Evolutionary conservation across 306 rosid genomes (phyloP).

Genomic region (Vigna reflexopilosa): DNA sequence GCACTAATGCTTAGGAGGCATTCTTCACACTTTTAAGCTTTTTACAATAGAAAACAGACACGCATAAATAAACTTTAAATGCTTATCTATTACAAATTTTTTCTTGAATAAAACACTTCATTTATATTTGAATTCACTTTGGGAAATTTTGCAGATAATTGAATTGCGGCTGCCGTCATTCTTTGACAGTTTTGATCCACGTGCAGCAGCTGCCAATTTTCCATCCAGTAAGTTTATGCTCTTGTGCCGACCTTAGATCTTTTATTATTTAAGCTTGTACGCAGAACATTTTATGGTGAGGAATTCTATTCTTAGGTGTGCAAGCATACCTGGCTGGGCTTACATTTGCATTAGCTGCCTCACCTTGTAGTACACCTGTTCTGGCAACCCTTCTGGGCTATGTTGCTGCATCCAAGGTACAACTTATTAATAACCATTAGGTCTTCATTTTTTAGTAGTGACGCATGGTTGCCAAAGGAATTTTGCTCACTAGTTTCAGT

Average conservation of each 20-base stretch:
- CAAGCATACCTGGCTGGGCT: constrained; percentile 98
- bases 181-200: constrained; percentile 88
- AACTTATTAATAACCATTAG: constrained; percentile 27
- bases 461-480: constrained; percentile 15
- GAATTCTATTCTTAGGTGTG: constrained; percentile 64
- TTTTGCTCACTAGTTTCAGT: not conserved
- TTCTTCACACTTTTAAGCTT: not conserved
- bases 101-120: not conserved
- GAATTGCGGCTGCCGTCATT: constrained; percentile 88
- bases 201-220: constrained; percentile 84
- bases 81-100: not conserved
- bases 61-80: not conserved
- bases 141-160: constrained; percentile 65
- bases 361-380: constrained; percentile 97
- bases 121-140: constrained; percentile 34
- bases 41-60: constrained; percentile 13
- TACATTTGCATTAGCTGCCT: constrained; percentile 96
- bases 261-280: constrained; percentile 20
- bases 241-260: not conserved
- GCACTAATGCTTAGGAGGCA: not conserved
- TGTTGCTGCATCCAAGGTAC: constrained; percentile 97
- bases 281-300: constrained; percentile 30
- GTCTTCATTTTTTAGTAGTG: constrained; percentile 33
- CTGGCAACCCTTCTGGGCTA: constrained; percentile 84
- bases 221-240: constrained; percentile 75